A percentile compares a stretch with the other conserved stretches of the same genome.
phyloP scores from a whole-genome alignment of 441 rosid genomes.

The Corymbia citriodora region DNA sequence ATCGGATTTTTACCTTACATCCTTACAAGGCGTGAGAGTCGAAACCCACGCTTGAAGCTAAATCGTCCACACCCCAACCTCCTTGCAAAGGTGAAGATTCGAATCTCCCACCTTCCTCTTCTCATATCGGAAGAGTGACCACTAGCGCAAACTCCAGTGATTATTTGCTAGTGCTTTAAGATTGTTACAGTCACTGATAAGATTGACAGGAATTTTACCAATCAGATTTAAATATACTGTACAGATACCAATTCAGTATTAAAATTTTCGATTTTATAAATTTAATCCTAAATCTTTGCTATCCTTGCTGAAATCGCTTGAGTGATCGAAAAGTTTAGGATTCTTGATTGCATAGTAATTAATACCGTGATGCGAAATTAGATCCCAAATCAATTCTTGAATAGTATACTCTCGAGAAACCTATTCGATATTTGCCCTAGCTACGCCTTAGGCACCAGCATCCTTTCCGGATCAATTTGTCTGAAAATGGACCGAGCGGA shows the following conservation, averaged over 20 bases:
- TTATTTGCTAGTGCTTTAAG: rapidly evolving
- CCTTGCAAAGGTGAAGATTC: no score
- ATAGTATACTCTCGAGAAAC: not conserved
- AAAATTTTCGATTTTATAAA: no score
- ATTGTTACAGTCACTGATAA: no score
- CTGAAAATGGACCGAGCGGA: not conserved
- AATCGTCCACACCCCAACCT: no score
- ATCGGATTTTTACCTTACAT: no score
- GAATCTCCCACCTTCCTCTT: no score
- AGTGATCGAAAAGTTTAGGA: not conserved
- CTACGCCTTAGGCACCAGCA: not conserved
- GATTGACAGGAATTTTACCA: no score
- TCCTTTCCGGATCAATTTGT: not conserved
- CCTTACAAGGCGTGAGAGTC: no score
- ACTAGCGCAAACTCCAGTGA: no score
- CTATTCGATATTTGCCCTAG: rapidly evolving
- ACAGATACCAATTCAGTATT: rapidly evolving
- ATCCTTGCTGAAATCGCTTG: not conserved
- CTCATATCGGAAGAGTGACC: no score
- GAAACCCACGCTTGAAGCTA: no score
- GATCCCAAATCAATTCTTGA: not conserved
- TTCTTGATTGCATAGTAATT: not conserved
- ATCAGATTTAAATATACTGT: rapidly evolving
- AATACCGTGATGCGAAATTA: not conserved
- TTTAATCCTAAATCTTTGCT: not conserved